Conservation (phyloP, 176 grass and related monocot genomes). For the Coix lacrymajobi region DNA sequence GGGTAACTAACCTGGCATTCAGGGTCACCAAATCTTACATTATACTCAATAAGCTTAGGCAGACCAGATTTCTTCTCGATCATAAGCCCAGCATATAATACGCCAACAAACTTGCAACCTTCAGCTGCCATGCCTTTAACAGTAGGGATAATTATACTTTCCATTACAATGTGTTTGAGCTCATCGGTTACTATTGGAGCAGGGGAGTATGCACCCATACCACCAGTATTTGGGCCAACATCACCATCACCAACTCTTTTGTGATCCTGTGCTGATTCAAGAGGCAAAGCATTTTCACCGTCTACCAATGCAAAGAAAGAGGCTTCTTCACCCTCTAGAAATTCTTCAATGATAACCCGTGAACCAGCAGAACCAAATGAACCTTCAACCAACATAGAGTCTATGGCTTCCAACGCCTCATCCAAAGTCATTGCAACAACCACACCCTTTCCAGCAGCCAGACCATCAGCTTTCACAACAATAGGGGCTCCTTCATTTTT, state of each 20-base stretch:
- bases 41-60: slow-evolving; percentile 94
- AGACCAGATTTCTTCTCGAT: slow-evolving; percentile 79
- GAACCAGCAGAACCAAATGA: slow-evolving; percentile 86
- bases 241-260: slow-evolving; percentile 91
- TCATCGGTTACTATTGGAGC: slow-evolving; percentile 71
- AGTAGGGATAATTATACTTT: slow-evolving; percentile 77
- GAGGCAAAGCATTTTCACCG: slow-evolving; percentile 70
- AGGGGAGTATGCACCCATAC: slow-evolving; percentile 96
- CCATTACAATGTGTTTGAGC: slow-evolving; percentile 63
- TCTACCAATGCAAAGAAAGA: slow-evolving; percentile 98
- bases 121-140: slow-evolving; percentile 88
- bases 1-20: slow-evolving; percentile 82
- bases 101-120: slow-evolving; percentile 85
- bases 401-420: slow-evolving; percentile 68
- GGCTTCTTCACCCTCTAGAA: slow-evolving; percentile 88
- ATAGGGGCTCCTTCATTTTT: slow-evolving; percentile 67
- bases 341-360: slow-evolving; percentile 77
- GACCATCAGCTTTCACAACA: slow-evolving; percentile 86
- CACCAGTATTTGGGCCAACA: slow-evolving; percentile 84
- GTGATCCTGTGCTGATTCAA: slow-evolving; percentile 93
- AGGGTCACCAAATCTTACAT: slow-evolving; percentile 86
- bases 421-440: slow-evolving; percentile 68
- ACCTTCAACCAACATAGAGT: slow-evolving; percentile 74
- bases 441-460: slow-evolving; percentile 87
- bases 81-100: slow-evolving; percentile 89